These are phyloP conservation scores for Verticillium zaregamsianum DNA, from an alignment of 2,329 filamentous ascomycete genomes.

Conservation along the genomic window DNA sequence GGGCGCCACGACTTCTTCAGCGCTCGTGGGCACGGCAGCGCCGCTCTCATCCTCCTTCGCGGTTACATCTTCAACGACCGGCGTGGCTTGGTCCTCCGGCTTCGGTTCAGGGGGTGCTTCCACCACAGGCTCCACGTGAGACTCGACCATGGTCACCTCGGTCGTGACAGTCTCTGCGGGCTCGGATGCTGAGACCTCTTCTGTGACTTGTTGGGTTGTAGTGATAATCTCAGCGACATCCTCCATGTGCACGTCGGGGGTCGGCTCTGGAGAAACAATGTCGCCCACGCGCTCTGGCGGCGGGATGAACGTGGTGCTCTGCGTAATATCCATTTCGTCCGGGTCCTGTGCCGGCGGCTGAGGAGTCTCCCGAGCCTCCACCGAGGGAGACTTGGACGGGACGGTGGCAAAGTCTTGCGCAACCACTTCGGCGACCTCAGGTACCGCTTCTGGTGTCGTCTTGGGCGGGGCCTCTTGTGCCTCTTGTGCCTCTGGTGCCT, in stretches of 20 bases:
- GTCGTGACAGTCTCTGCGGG: neutral
- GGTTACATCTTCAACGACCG: neutral
- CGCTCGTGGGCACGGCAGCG: neutral
- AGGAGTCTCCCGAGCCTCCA: neutral
- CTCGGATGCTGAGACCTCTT: neutral
- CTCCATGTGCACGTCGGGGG: neutral
- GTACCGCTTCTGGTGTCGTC: neutral
- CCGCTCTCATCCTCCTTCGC: constrained; percentile 3
- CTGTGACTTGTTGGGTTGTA: neutral
- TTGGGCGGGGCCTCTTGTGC: neutral
- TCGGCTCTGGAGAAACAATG: neutral
- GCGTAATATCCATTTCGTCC: neutral
- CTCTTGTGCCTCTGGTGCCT: neutral
- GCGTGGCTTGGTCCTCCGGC: neutral
- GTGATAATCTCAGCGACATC: neutral
- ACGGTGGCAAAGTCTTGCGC: neutral
- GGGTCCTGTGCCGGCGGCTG: neutral
- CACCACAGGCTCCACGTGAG: neutral
- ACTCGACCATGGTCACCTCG: neutral
- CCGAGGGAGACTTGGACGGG: neutral
- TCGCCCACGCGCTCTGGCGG: neutral
- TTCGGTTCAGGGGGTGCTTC: neutral
- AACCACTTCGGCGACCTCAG: neutral
- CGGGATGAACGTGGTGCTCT: neutral
- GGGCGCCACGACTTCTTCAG: neutral